phyloP scores from a whole-genome alignment of 139 green algal species.

The Chlamydomonas sphaeroides region DNA sequence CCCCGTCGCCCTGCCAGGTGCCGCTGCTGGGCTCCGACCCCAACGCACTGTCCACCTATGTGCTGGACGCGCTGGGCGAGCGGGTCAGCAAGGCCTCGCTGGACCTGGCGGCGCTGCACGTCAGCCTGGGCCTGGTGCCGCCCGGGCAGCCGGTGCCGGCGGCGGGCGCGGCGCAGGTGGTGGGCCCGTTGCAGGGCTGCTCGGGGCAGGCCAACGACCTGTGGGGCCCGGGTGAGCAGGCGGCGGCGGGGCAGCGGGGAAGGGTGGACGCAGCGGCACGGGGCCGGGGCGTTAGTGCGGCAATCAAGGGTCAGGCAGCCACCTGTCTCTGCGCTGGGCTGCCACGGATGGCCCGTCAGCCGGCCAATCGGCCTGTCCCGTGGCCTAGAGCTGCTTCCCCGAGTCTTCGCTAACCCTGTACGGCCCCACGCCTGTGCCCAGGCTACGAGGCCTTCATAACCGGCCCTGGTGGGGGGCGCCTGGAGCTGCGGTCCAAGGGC shows the following conservation, averaged over 20 bases:
- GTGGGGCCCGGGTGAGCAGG: neutral
- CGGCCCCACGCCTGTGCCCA: too few species aligned
- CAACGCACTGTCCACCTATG: neutral
- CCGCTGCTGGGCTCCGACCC: neutral
- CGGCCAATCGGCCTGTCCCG: too few species aligned
- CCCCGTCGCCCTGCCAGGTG: too few species aligned
- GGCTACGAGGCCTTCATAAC: constrained; percentile 13
- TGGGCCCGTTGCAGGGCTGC: constrained; percentile 22
- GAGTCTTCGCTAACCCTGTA: too few species aligned
- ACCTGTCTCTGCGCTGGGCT: too few species aligned
- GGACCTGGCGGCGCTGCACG: neutral
- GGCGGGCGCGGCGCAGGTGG: neutral
- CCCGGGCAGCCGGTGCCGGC: neutral
- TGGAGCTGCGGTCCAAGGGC: neutral
- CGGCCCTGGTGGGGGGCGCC: neutral
- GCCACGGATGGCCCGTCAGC: too few species aligned
- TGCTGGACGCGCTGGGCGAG: constrained; percentile 33
- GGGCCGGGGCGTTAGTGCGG: too few species aligned
- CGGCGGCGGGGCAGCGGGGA: too few species aligned
- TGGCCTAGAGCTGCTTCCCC: too few species aligned
- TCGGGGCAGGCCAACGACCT: constrained; percentile 19
- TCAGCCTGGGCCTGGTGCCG: neutral
- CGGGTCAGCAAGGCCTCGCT: constrained; percentile 11
- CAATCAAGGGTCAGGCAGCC: too few species aligned
- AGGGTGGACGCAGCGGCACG: too few species aligned